Conservation (phyloP, 2,329 filamentous ascomycete genomes). For the Mollisiaceae sp. region DNA sequence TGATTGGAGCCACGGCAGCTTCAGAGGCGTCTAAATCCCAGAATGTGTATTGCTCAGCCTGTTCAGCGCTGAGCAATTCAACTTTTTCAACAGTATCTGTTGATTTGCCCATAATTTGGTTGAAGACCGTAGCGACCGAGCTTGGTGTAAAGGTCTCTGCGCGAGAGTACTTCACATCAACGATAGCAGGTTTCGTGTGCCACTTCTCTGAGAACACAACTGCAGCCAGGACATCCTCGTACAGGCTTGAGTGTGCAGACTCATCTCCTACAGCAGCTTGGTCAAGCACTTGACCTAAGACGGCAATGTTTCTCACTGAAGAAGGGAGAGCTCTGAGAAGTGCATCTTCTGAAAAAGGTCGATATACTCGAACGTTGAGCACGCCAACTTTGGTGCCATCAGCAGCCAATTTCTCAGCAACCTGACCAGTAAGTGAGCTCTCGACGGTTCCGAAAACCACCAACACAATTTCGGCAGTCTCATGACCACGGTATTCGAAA, state of each 20-base stretch:
- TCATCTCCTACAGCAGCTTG: conserved; percentile 74
- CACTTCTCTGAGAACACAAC: conserved; percentile 78
- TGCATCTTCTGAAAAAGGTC: conserved; percentile 92
- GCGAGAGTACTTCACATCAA: conserved; percentile 90
- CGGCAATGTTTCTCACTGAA: conserved; percentile 76
- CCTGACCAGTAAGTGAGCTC: conserved; percentile 82
- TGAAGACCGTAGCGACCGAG: conserved; percentile 56
- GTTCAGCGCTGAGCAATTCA: conserved; percentile 57
- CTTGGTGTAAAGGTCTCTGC: conserved; percentile 61
- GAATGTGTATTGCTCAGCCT: conserved; percentile 86
- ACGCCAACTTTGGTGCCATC: conserved; percentile 82
- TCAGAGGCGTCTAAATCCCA: conserved; percentile 85
- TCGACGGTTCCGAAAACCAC: conserved; percentile 94
- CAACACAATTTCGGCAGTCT: conserved; percentile 78
- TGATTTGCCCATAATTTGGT: conserved; percentile 55
- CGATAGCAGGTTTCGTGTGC: conserved; percentile 65
- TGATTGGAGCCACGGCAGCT: conserved; percentile 67
- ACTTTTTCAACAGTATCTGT: conserved; percentile 31
- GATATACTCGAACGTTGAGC: conserved; percentile 90
- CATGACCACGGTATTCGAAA: conserved; percentile 93
- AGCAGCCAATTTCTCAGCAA: conserved; percentile 73
- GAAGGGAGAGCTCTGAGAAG: conserved; percentile 83
- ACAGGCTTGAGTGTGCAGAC: conserved; percentile 82
- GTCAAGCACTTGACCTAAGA: conserved; percentile 86
- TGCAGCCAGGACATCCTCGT: conserved; percentile 87